Conservation (phyloP, 768 basidiomycete species). For the Leucocoprinus sp. region DNA sequence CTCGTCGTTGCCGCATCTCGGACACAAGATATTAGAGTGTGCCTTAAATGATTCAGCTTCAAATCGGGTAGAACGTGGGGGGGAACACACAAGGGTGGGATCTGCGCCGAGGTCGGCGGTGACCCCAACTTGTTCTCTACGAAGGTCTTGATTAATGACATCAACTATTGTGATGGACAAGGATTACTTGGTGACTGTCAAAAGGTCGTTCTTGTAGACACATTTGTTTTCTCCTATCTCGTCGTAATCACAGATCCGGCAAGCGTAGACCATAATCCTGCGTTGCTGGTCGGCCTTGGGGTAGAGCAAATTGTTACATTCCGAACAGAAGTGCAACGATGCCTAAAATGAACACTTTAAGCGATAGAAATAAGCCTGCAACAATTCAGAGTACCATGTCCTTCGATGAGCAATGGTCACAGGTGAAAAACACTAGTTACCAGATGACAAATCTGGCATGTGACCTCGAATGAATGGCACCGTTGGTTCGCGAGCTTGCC, state of each 20-base stretch:
- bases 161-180: constrained; percentile 15
- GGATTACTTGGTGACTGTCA: constrained; percentile 85
- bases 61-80: background rate
- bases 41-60: constrained; percentile 40
- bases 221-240: constrained; percentile 83
- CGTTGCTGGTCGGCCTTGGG: constrained; percentile 86
- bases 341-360: constrained; percentile 37
- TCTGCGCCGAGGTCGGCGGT: constrained; percentile 84
- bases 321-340: constrained; percentile 84
- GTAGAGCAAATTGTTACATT: constrained; percentile 93
- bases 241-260: constrained; percentile 82
- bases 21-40: constrained; percentile 78
- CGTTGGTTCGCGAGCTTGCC: no score
- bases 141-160: constrained; percentile 3
- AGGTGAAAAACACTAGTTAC: no score
- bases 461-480: no score
- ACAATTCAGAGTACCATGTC: background rate
- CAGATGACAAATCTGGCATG: no score
- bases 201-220: constrained; percentile 88
- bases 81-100: constrained; percentile 65
- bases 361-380: background rate
- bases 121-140: constrained; percentile 88
- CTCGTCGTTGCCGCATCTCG: constrained; percentile 77
- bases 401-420: no score
- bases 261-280: constrained; percentile 82